A percentile compares a stretch with the other conserved stretches of the same genome.
Evolutionary conservation across 495 filamentous ascomycete genomes (phyloP).

Genomic region (Lepidopterella palustris): DNA sequence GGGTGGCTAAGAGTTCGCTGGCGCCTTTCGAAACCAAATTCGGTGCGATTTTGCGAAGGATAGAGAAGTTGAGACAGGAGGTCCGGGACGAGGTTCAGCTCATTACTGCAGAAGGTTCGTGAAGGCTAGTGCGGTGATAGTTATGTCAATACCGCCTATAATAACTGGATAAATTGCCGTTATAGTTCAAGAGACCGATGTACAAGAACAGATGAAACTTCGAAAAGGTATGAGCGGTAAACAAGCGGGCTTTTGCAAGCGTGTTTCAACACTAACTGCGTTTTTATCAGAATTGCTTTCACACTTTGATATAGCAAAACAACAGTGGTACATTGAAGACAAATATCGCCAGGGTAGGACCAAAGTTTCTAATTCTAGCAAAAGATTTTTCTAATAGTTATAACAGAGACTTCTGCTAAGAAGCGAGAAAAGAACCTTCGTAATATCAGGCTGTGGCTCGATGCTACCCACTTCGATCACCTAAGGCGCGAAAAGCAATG

Average conservation of each 20-base stretch:
- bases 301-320: not conserved
- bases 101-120: not conserved
- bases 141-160: not conserved
- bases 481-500: not conserved
- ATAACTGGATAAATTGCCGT: not conserved
- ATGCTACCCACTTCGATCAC: not conserved
- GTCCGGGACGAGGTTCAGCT: not conserved
- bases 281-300: not conserved
- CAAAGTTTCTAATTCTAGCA: not conserved
- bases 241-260: not conserved
- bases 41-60: not conserved
- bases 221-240: not conserved
- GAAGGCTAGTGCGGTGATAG: not conserved
- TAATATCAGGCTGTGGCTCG: not conserved
- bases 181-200: not conserved
- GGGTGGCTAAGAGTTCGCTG: not conserved
- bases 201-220: not conserved
- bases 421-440: not conserved
- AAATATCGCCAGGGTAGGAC: not conserved
- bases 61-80: not conserved
- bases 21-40: not conserved
- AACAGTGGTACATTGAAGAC: not conserved
- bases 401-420: not conserved
- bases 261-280: not conserved
- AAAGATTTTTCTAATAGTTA: not conserved